Evolutionary conservation across 2,329 filamentous ascomycete species (phyloP), one percentile per base, ranked within the genome.

Genomic region (Parastagonospora nodorum): DNA sequence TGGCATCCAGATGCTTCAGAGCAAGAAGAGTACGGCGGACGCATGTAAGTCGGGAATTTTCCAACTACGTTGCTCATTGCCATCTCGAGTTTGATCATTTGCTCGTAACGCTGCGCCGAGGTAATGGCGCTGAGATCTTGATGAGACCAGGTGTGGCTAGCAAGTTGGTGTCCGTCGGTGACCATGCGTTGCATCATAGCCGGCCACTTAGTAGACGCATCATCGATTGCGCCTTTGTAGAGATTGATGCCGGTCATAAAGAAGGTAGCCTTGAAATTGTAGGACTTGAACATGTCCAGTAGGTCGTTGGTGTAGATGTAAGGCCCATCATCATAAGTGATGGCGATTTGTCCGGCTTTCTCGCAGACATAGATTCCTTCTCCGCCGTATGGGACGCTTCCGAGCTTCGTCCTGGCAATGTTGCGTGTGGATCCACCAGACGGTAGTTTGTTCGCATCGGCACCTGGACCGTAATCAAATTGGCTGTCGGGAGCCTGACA

Each of bases 291-390:
- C 46, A 84, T 76, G 61, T 88, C 81, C 7, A 88, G 77, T 7
- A 89, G 77, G 47, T 83, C 79, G 29, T 74, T 73, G 1, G 86
- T 89, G 68, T 86, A 88, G 31, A 78, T 73, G 56, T 83, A 72
- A 15, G 86, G 86, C 0, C 86, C 86, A 63, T 88, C 86, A 60
- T 88, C 86, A 53, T 83, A 88, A 0, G 85, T 88, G 44, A 89
- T 74, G 11, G 86, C 86, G 57, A 89, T 80, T 5, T 82, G 83
- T 49, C 84, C 83, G 1, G 80, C 75, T 11, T 56, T 57, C 12
- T 66, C 66, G 60, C 83, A 85, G 45, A 77, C 72, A 56, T 82
- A 83, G 49, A 88, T 82, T 12, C 81, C 80, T 2, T 71, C 77
- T 37, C 80, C 76, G n/a, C 84, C 85, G 49, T 87, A 86, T 0